Evolutionary conservation across 768 basidiomycete genomes (phyloP), one percentile per base, ranked within the genome.

Genomic region (Suillus brevipes): DNA sequence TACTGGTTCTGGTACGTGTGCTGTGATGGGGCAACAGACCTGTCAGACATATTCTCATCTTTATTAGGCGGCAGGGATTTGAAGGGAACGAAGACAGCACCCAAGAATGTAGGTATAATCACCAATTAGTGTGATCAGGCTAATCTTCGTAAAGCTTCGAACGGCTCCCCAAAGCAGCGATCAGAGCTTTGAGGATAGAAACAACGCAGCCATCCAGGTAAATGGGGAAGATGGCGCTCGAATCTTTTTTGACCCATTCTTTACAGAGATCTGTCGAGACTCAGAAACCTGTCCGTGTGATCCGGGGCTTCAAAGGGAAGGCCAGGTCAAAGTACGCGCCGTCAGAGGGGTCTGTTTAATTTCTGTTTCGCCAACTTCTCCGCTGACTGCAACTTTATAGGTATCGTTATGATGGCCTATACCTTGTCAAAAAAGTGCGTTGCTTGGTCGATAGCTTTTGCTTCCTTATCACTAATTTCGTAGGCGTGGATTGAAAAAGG

Each of bases 321-420:
- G 75, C 88, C 36, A 75, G 77, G 36, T 92, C 92, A 0, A 79
- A 80, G 25, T 97, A 88, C 68, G 94, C 91, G 9, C 95, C 95
- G 6, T 81, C 77, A 31, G 88, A 91, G 81, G 94, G 94, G 88
- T 90, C 68, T 60, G 76, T 65, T 18, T 18, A 59, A 10, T 59
- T 14, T 66, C 2, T 12, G 10, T 20, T 13, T 42, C 58, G n/a
- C 40, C 28, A 10, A 53, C 47, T 56, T 36, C n/a, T 50, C 58
- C 34, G 14, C n/a, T 53, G 12, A 42, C 28, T 45, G 42, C 25
- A 42, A 62, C 6, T 57, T 37, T 64, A 8, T 61, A 91, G 92
- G 31, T 97, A 95, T 73, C 87, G 94, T 10, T 97, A 97, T 71
- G 95, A 97, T 69, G 95, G 95, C 1, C 80, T 97, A 13, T 97